phyloP scores from a whole-genome alignment of 2,329 filamentous ascomycete genomes.

The Hortaea werneckii region DNA sequence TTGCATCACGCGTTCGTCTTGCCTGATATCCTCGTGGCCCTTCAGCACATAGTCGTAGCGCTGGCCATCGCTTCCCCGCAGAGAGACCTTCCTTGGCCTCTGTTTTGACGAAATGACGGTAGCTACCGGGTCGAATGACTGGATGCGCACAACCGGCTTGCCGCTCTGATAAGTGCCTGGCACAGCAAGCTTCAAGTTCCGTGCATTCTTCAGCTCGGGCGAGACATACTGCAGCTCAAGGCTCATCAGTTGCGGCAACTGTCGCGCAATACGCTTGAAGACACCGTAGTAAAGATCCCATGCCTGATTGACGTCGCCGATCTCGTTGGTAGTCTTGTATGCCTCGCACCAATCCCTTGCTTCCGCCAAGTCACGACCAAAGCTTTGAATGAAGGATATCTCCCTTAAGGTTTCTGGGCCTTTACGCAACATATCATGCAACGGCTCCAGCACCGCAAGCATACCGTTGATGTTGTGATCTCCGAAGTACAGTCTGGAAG shows the following conservation, averaged over 20 bases:
- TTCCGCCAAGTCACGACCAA: slow-evolving; percentile 88
- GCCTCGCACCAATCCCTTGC: slow-evolving; percentile 93
- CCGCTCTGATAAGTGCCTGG: slow-evolving; percentile 85
- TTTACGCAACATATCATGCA: slow-evolving; percentile 82
- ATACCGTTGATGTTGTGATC: slow-evolving; percentile 97
- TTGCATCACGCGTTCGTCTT: slow-evolving; percentile 99
- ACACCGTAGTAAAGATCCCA: slow-evolving; percentile 99
- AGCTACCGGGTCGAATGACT: slow-evolving; percentile 81
- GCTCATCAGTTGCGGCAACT: slow-evolving; percentile 83
- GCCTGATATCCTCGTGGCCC: slow-evolving; percentile 97
- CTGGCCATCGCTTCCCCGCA: slow-evolving; percentile 79
- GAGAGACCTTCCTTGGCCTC: slow-evolving; percentile 76
- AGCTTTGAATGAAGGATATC: slow-evolving; percentile 94
- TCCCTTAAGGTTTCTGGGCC: slow-evolving; percentile 90
- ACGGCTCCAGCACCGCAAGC: slow-evolving; percentile 79
- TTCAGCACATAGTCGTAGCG: slow-evolving; percentile 87
- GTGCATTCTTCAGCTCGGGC: slow-evolving; percentile 76
- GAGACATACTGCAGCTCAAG: slow-evolving; percentile 96
- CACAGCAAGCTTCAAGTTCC: slow-evolving; percentile 84
- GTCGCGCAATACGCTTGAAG: slow-evolving; percentile 87
- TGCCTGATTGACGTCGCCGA: slow-evolving; percentile 91
- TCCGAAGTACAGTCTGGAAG: slow-evolving; percentile 90
- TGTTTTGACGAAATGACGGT: slow-evolving; percentile 96
- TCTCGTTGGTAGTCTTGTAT: slow-evolving; percentile 78
- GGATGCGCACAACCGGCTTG: slow-evolving; percentile 70